Evolutionary conservation across 345 rosid genomes (phyloP).

Genomic region (Gossypium rotundifolium): DNA sequence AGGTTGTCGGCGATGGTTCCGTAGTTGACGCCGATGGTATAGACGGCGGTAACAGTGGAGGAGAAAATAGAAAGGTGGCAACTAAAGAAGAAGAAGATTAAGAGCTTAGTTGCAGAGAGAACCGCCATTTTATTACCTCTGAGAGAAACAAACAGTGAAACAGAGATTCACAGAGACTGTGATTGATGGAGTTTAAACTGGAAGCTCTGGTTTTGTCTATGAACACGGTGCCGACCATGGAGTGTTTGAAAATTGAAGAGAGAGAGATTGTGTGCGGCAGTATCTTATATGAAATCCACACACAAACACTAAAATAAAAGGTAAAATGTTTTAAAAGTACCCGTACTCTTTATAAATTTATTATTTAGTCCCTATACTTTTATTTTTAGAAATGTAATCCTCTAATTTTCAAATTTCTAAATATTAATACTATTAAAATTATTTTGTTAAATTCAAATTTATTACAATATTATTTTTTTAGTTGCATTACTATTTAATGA

Average conservation of each 20-base stretch:
- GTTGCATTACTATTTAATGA: no score
- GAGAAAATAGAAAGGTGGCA: conserved; percentile 9
- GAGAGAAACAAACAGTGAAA: not conserved
- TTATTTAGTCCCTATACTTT: no score
- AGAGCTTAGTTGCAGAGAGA: not conserved
- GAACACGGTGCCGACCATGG: no score
- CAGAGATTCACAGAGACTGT: not conserved
- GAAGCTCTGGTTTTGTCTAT: not conserved
- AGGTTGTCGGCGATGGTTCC: conserved; percentile 80
- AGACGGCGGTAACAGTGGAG: conserved; percentile 24
- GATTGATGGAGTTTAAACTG: not conserved
- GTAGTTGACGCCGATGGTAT: conserved; percentile 74
- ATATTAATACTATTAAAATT: no score
- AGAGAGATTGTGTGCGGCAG: not conserved
- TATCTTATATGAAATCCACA: not conserved
- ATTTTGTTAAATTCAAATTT: no score
- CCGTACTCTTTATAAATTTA: no score
- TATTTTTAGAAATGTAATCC: no score
- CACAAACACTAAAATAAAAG: not conserved
- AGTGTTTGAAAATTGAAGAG: not conserved
- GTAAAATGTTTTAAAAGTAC: no score
- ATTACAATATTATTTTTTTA: no score
- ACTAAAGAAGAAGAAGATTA: conserved; percentile 13
- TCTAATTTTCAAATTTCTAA: no score
- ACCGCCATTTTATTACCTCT: conserved; percentile 17